Conservation (phyloP, 2,329 filamentous ascomycete genomes). For the Calonectria montana region DNA sequence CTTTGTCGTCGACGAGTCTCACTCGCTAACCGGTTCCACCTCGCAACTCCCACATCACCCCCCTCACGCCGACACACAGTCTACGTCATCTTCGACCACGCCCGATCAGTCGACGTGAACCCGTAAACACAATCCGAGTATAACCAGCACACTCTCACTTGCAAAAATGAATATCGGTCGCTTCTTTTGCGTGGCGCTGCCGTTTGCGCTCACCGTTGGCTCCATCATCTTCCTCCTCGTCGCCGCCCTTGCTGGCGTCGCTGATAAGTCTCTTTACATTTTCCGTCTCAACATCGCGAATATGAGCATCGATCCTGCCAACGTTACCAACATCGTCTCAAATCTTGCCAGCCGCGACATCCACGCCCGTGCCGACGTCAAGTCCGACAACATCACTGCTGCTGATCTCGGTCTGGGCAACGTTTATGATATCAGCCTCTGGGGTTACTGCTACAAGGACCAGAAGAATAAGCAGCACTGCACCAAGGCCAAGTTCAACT, state of each 20-base stretch:
- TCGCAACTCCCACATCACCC: slow-evolving; percentile 12
- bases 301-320: slow-evolving; percentile 56
- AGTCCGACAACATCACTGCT: slow-evolving; percentile 65
- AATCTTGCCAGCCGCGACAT: slow-evolving; percentile 34
- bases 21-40: slow-evolving; percentile 18
- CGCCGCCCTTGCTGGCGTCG: slow-evolving; percentile 65
- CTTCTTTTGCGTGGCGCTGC: slow-evolving; percentile 87
- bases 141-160: neutral
- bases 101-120: slow-evolving; percentile 21
- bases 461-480: slow-evolving; percentile 70
- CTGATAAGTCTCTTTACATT: slow-evolving; percentile 67
- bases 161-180: slow-evolving; percentile 73
- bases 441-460: slow-evolving; percentile 83
- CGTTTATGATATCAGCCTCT: slow-evolving; percentile 84
- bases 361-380: slow-evolving; percentile 35
- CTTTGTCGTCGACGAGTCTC: slow-evolving; percentile 13
- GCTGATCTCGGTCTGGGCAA: slow-evolving; percentile 73
- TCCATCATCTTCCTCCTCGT: slow-evolving; percentile 77
- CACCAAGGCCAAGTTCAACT: slow-evolving; percentile 78
- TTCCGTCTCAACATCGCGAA: slow-evolving; percentile 72
- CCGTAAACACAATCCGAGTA: slow-evolving; percentile 15
- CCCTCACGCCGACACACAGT: slow-evolving; percentile 11
- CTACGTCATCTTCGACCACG: slow-evolving; percentile 38
- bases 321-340: slow-evolving; percentile 50
- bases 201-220: slow-evolving; percentile 83